Evolutionary conservation across 140 eudicot species (phyloP), one percentile per base, ranked within the genome.

Genomic region (Oenanthe javanica): DNA sequence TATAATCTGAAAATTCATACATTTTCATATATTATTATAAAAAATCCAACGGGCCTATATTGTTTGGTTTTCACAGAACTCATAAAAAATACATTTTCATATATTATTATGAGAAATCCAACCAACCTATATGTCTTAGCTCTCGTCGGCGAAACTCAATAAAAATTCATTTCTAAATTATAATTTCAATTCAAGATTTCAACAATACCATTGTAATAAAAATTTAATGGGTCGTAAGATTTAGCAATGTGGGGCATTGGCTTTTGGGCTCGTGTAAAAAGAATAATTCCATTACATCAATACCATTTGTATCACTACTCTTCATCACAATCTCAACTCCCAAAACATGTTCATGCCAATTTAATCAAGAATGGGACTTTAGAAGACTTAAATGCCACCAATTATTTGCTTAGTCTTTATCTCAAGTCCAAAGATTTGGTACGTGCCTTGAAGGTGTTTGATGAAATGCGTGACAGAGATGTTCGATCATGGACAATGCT

Each of bases 401-500:
- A 89, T 81, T 82, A 89, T 66, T 25, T 93, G 0, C 47, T 93
- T 81, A 85, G 73, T 49, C 82, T 81, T 3, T 93, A 91, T 42
- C 70, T 81, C 0, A 91, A 87, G 46, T 84, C 81, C 59, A 55
- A 18, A 77, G 79, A 82, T 69, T 84, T 84, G 42, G 78, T 50
- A 0, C 1, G 16, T 80, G 96, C 96, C 19, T 82, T 73, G 55
- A 84, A 82, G 16, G 76, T 93, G 95, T 93, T 93, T 50, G 98
- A 86, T 76, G 92, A 93, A 93, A 85, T 91, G 76, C 82, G 88
- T 45, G 71, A 78, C 9, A 84, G 88, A 83, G 95, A 93, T 86
- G 97, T 93, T 49, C 82, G 90, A 42, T 83, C 93, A 11, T 93
- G 97, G 97, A 93, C 97, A 23, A 84, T 88, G 55, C 84, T 93